These are phyloP conservation scores for Phytopythium mirpurense DNA, from an alignment of 352 stramenopile species.

Conservation along the genomic window DNA sequence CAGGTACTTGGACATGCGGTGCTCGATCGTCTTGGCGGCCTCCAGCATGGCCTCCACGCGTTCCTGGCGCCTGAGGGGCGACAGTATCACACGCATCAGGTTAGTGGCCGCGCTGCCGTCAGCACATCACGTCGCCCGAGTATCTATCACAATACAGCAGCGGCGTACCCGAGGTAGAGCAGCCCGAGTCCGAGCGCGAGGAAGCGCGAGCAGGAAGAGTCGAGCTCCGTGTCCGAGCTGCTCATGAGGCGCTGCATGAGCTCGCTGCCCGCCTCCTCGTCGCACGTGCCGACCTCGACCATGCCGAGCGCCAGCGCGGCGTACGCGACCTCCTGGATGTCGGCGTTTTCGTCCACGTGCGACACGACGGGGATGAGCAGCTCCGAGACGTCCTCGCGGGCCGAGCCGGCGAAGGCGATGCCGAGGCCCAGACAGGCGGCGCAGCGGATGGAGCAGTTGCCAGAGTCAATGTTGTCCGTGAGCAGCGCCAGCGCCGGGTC, in stretches of 20 bases:
- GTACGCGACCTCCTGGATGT: conserved; percentile 90
- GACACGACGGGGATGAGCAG: conserved; percentile 94
- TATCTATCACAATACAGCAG: background rate
- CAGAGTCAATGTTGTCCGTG: conserved; percentile 95
- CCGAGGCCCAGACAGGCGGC: conserved; percentile 94
- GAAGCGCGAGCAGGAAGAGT: conserved; percentile 95
- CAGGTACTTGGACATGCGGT: conserved; percentile 97
- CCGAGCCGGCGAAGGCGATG: conserved; percentile 97
- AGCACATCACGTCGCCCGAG: background rate
- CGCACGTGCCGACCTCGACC: conserved; percentile 97
- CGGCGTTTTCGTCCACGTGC: conserved; percentile 87
- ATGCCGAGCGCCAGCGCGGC: conserved; percentile 96
- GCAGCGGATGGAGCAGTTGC: conserved; percentile 93
- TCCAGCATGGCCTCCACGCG: conserved; percentile 99
- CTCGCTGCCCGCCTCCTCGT: conserved; percentile 95
- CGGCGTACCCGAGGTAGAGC: conserved; percentile 94
- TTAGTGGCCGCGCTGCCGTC: background rate
- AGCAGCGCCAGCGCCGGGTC: conserved; percentile 97
- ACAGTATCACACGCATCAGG: conserved; percentile 1
- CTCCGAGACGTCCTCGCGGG: conserved; percentile 96
- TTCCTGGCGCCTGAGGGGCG: conserved; percentile 62
- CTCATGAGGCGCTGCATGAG: conserved; percentile 99
- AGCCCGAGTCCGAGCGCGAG: conserved; percentile 96
- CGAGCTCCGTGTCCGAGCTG: conserved; percentile 95
- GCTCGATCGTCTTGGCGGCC: conserved; percentile 97